These are phyloP conservation scores for Parachaetomium inaequale DNA, from an alignment of 495 filamentous ascomycete genomes.

Conservation along the genomic window DNA sequence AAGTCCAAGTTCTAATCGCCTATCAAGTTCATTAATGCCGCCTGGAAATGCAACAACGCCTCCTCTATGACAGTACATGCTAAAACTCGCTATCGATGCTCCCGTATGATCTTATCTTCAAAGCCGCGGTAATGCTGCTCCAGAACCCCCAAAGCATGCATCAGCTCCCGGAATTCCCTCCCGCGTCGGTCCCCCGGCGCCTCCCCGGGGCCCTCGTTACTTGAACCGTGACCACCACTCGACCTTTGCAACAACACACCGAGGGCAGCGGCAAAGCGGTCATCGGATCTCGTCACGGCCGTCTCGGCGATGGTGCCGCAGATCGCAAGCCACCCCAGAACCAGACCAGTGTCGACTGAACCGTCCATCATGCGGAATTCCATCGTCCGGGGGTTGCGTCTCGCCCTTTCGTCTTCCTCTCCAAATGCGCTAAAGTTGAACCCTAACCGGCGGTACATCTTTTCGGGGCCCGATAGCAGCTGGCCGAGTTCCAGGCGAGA, in stretches of 20 bases:
- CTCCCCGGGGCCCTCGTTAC: background rate
- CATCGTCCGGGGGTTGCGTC: slow-evolving; percentile 30
- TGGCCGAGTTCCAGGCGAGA: slow-evolving; percentile 26
- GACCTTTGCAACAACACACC: slow-evolving; percentile 7
- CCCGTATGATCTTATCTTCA: slow-evolving; percentile 25
- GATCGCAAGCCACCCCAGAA: slow-evolving; percentile 30
- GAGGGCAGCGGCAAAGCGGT: slow-evolving; percentile 18
- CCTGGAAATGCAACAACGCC: background rate
- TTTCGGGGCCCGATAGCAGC: slow-evolving; percentile 27
- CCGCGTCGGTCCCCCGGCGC: slow-evolving; percentile 12
- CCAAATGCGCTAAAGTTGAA: slow-evolving; percentile 39
- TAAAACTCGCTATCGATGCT: slow-evolving; percentile 10
- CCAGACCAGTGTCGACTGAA: slow-evolving; percentile 17
- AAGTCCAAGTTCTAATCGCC: too few relatives aligned
- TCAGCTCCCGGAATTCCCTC: slow-evolving; percentile 27
- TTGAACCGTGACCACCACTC: background rate
- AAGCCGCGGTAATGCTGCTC: slow-evolving; percentile 17
- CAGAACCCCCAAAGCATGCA: slow-evolving; percentile 25
- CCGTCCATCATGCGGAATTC: slow-evolving; percentile 39
- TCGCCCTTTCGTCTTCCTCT: slow-evolving; percentile 30
- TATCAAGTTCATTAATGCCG: too few relatives aligned
- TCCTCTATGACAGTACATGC: too few relatives aligned
- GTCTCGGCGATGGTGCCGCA: slow-evolving; percentile 26
- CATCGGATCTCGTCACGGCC: slow-evolving; percentile 19
- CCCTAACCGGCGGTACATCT: slow-evolving; percentile 29